Conservation (phyloP, 306 rosid genomes). For the Trifolium dubium region DNA sequence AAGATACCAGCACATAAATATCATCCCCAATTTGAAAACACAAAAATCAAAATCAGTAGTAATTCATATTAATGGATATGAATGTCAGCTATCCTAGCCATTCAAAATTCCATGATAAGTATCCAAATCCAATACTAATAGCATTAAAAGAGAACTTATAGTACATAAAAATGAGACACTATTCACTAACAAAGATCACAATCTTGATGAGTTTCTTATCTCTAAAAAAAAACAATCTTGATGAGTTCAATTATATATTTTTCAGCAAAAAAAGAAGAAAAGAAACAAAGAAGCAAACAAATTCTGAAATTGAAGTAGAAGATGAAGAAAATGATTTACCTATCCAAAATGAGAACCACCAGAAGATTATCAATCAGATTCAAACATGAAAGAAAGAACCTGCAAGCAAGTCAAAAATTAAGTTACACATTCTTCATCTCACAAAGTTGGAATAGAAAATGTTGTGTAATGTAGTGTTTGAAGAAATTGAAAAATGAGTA, state of each 20-base stretch:
- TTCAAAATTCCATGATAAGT: neutral
- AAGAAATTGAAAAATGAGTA: no score
- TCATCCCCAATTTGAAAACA: neutral
- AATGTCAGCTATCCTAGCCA: neutral
- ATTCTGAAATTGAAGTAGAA: neutral
- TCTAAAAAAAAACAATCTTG: no score
- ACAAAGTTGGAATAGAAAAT: no score
- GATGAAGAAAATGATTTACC: slow-evolving; percentile 38
- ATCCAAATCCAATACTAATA: neutral
- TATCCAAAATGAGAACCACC: slow-evolving; percentile 27
- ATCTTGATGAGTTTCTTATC: neutral
- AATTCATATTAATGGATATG: neutral
- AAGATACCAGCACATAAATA: neutral
- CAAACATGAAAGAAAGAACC: slow-evolving; percentile 14
- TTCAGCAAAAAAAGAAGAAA: neutral
- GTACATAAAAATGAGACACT: neutral
- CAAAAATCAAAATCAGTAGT: neutral
- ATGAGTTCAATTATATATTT: neutral
- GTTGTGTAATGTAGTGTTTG: no score
- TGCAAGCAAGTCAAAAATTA: neutral
- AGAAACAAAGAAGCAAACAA: neutral
- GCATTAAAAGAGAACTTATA: neutral
- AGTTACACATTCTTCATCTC: neutral
- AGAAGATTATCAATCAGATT: slow-evolving; percentile 6
- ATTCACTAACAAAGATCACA: neutral